A percentile compares a stretch with the other conserved stretches of the same genome.
phyloP scores from a whole-genome alignment of 345 rosid genomes.

The Eucalyptus sideroxylon region DNA sequence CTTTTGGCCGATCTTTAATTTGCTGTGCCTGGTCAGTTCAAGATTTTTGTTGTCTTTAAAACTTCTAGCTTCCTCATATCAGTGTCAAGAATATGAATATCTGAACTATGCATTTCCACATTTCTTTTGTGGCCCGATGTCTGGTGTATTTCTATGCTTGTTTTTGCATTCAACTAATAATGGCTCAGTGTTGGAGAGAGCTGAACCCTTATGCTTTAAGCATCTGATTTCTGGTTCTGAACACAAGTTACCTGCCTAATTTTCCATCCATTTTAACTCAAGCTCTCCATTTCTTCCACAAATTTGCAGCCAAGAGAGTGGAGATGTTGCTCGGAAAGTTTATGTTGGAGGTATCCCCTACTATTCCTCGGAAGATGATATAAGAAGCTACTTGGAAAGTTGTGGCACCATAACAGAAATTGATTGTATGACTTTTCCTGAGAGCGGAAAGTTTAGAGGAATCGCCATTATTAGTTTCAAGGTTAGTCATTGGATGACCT shows the following conservation, averaged over 20 bases:
- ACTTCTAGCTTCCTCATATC: neutral
- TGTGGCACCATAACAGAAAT: conserved; percentile 70
- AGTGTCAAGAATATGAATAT: neutral
- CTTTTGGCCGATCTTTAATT: neutral
- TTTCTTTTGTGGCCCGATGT: neutral
- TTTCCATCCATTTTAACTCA: neutral
- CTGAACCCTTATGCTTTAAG: neutral
- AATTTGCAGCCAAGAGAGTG: conserved; percentile 39
- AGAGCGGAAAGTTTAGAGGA: conserved; percentile 82
- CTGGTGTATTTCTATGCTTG: neutral
- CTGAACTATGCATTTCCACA: neutral
- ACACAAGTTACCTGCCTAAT: neutral
- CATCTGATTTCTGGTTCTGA: neutral
- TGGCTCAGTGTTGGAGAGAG: neutral
- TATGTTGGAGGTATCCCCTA: conserved; percentile 95
- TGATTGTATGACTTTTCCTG: conserved; percentile 83
- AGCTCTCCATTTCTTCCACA: neutral
- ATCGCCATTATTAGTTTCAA: conserved; percentile 70
- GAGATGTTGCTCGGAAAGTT: conserved; percentile 37
- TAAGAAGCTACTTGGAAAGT: conserved; percentile 68
- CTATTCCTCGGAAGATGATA: conserved; percentile 74
- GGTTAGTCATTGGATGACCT: conserved; percentile 19
- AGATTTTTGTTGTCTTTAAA: neutral
- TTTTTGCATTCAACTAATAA: neutral
- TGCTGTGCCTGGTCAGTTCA: neutral